These are phyloP conservation scores for Cydonia oblonga DNA, from an alignment of 331 rosid genomes.

Conservation along the genomic window DNA sequence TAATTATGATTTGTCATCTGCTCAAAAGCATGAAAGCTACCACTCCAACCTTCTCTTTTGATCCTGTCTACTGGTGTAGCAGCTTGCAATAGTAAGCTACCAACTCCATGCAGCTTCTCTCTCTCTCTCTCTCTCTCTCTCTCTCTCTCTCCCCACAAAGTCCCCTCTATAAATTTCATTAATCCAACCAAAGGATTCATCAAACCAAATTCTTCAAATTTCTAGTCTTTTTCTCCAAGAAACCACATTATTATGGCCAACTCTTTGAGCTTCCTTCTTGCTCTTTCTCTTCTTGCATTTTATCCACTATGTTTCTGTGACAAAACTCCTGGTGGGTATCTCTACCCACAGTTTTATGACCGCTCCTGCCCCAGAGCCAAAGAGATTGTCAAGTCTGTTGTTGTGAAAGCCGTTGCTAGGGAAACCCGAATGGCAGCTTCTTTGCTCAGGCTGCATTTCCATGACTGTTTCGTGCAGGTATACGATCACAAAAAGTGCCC, in stretches of 20 bases:
- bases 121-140: not conserved
- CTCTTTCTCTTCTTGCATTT: slow-evolving; percentile 46
- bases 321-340: slow-evolving; percentile 31
- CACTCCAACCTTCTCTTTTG: slow-evolving; percentile 18
- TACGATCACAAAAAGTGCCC: not conserved
- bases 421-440: slow-evolving; percentile 86
- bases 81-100: not conserved
- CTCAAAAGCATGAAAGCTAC: not conserved
- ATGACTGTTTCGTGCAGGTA: slow-evolving; percentile 86
- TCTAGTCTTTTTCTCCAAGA: not conserved
- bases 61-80: not conserved
- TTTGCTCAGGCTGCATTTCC: slow-evolving; percentile 63
- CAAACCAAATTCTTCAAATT: slow-evolving; percentile 13
- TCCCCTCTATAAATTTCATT: slow-evolving; percentile 34
- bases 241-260: slow-evolving; percentile 25
- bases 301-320: slow-evolving; percentile 38
- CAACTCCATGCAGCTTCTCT: not conserved
- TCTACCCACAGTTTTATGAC: slow-evolving; percentile 69
- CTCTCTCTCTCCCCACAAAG: not conserved
- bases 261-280: slow-evolving; percentile 23
- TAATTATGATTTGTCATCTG: not conserved
- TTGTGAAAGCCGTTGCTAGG: slow-evolving; percentile 50
- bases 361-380: slow-evolving; percentile 57
- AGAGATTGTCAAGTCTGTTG: slow-evolving; percentile 48
- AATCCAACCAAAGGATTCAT: slow-evolving; percentile 8